A percentile compares a stretch with the other conserved stretches of the same genome.
These are phyloP conservation scores for Erucastrum elatum DNA, from an alignment of 345 rosid species.

Conservation along the genomic window DNA sequence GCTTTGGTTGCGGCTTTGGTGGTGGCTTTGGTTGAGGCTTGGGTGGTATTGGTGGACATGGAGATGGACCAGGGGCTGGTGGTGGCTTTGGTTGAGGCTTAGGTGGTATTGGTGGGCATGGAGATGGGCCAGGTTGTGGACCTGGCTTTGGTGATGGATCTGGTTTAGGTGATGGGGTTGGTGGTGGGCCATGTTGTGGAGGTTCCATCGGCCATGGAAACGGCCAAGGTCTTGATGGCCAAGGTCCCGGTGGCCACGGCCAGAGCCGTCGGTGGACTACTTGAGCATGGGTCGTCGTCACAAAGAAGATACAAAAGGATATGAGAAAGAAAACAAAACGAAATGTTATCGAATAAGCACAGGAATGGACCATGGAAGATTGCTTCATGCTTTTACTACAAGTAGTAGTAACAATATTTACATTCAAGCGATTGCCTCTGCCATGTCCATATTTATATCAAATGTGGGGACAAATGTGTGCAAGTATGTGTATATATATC, in stretches of 20 bases:
- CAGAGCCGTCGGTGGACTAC: slow-evolving; percentile 31
- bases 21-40: slow-evolving; percentile 27
- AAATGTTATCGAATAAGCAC: slow-evolving; percentile 19
- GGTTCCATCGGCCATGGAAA: slow-evolving; percentile 25
- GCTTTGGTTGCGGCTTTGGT: slow-evolving; percentile 18
- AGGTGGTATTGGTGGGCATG: slow-evolving; percentile 30
- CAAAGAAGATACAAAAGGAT: slow-evolving; percentile 19
- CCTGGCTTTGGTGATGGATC: neutral
- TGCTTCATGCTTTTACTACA: slow-evolving; percentile 35
- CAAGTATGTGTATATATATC: slow-evolving; percentile 23
- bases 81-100: slow-evolving; percentile 28
- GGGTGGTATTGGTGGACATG: slow-evolving; percentile 13
- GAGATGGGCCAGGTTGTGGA: slow-evolving; percentile 1
- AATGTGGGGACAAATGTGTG: neutral
- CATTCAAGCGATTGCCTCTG: slow-evolving; percentile 17
- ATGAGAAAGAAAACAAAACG: slow-evolving; percentile 14
- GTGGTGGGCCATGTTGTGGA: slow-evolving; percentile 27
- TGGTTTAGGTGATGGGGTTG: slow-evolving; percentile 21
- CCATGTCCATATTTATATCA: slow-evolving; percentile 13
- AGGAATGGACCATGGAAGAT: slow-evolving; percentile 9
- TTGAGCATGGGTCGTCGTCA: slow-evolving; percentile 27
- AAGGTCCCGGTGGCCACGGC: slow-evolving; percentile 34
- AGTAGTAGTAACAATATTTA: slow-evolving; percentile 6
- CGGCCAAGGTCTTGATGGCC: slow-evolving; percentile 13
- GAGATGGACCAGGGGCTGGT: slow-evolving; percentile 18